Evolutionary conservation across 108 stramenopile genomes (phyloP).

Genomic region (Nitzschia palea): DNA sequence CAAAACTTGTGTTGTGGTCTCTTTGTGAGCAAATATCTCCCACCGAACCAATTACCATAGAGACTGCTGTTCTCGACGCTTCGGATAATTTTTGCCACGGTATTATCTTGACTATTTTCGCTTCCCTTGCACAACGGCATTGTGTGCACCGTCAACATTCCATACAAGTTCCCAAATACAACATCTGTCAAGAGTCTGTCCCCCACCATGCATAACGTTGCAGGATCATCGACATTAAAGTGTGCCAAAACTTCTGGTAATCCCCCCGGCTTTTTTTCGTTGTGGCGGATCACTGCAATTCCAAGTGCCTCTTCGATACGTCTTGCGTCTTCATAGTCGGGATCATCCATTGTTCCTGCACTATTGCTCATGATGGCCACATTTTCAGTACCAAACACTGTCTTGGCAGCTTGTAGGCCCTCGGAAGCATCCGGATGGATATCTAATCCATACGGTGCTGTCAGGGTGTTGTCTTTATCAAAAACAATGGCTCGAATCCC

Average conservation of each 20-base stretch:
- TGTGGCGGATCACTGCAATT: constrained; percentile 86
- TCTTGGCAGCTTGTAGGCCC: constrained; percentile 65
- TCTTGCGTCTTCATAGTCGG: constrained; percentile 66
- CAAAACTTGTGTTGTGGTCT: constrained; percentile 62
- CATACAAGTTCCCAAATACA: constrained; percentile 92
- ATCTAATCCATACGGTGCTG: constrained; percentile 83
- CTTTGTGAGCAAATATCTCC: constrained; percentile 33
- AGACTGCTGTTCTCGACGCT: constrained; percentile 68
- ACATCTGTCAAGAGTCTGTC: constrained; percentile 93
- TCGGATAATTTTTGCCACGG: constrained; percentile 61
- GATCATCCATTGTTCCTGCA: constrained; percentile 90
- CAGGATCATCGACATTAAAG: constrained; percentile 76
- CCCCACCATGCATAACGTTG: constrained; percentile 86
- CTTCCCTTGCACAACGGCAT: constrained; percentile 67
- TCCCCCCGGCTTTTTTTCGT: constrained; percentile 91
- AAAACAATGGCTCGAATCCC: constrained; percentile 82
- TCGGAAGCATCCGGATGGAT: constrained; percentile 63
- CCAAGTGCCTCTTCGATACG: constrained; percentile 81
- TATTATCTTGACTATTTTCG: constrained; percentile 78
- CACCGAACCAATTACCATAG: constrained; percentile 77
- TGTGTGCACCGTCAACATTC: constrained; percentile 92
- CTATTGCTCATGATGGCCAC: constrained; percentile 93
- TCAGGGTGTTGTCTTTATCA: constrained; percentile 96
- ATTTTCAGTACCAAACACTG: constrained; percentile 68
- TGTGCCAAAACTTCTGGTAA: constrained; percentile 78